Evolutionary conservation across 148 eudicot species (phyloP).

Genomic region (Cornus kousa): DNA sequence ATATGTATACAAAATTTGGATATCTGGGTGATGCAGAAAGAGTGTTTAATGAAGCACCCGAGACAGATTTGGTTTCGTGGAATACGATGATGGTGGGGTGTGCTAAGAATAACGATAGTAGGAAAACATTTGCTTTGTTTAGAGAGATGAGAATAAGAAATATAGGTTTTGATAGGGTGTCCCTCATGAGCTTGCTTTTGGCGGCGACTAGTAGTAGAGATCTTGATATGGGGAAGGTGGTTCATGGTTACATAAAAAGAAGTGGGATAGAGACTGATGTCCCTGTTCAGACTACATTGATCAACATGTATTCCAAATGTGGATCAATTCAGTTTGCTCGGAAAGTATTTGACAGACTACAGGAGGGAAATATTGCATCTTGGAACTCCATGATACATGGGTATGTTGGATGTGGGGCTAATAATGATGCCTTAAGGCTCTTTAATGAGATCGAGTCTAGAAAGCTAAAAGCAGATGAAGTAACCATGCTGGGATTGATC

Average conservation of each 20-base stretch:
- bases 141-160: slow-evolving; percentile 13
- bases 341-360: slow-evolving; percentile 18
- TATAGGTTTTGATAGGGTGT: slow-evolving; percentile 14
- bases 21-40: slow-evolving; percentile 11
- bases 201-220: slow-evolving; percentile 10
- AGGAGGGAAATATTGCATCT: slow-evolving; percentile 14
- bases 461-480: slow-evolving; percentile 19
- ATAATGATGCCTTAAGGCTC: slow-evolving; percentile 15
- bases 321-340: slow-evolving; percentile 7
- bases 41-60: slow-evolving; percentile 10
- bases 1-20: slow-evolving; percentile 19
- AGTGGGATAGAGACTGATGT: slow-evolving; percentile 13
- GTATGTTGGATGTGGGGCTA: slow-evolving; percentile 12
- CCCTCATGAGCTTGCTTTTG: slow-evolving; percentile 20
- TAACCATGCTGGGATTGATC: slow-evolving; percentile 21
- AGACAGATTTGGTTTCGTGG: slow-evolving; percentile 26
- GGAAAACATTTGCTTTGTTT: slow-evolving; percentile 13
- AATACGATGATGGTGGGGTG: slow-evolving; percentile 15
- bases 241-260: slow-evolving; percentile 18
- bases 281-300: slow-evolving; percentile 19
- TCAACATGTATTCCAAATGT: slow-evolving; percentile 25
- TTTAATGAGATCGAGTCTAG: slow-evolving; percentile 11
- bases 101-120: slow-evolving; percentile 14
- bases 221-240: slow-evolving; percentile 6
- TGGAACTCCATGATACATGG: slow-evolving; percentile 29